Conservation (phyloP, 163 green algal genomes). For the Chlamydomonas reinhardtii region DNA sequence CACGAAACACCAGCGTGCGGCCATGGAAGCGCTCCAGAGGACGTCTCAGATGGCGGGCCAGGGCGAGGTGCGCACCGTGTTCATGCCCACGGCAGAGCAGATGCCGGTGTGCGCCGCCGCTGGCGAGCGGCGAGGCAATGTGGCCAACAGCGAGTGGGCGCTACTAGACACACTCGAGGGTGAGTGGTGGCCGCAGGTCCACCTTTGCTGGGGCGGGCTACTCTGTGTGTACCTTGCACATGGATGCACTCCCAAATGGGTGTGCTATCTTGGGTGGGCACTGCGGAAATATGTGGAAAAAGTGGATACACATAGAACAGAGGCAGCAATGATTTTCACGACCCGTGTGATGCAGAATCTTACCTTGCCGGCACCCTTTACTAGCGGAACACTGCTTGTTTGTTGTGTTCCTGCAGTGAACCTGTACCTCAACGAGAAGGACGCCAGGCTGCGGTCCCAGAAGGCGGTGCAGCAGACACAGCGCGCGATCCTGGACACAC, state of each 20-base stretch:
- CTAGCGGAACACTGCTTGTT: too few species aligned
- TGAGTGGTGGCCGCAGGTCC: background rate
- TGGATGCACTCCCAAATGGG: too few species aligned
- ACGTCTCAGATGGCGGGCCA: background rate
- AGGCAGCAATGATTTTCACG: too few species aligned
- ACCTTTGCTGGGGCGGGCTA: too few species aligned
- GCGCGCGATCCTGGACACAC: slow-evolving; percentile 15
- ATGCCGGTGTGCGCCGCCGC: slow-evolving; percentile 41
- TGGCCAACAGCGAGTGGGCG: slow-evolving; percentile 40
- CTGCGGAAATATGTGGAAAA: too few species aligned
- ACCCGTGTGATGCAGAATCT: too few species aligned
- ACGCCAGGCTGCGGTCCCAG: background rate
- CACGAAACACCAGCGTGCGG: background rate
- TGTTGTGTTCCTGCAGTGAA: background rate
- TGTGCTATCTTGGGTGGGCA: too few species aligned
- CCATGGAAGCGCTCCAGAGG: background rate
- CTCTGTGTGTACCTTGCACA: too few species aligned
- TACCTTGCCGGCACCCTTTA: too few species aligned
- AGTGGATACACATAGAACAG: too few species aligned
- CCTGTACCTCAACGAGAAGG: background rate
- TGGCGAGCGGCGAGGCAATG: slow-evolving; percentile 28
- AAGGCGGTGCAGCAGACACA: background rate
- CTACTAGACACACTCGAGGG: slow-evolving; percentile 43
- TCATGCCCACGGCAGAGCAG: slow-evolving; percentile 38
- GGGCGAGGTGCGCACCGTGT: slow-evolving; percentile 38